Evolutionary conservation across 73 alveolate species (phyloP).

Genomic region (Halteria grandinella): DNA sequence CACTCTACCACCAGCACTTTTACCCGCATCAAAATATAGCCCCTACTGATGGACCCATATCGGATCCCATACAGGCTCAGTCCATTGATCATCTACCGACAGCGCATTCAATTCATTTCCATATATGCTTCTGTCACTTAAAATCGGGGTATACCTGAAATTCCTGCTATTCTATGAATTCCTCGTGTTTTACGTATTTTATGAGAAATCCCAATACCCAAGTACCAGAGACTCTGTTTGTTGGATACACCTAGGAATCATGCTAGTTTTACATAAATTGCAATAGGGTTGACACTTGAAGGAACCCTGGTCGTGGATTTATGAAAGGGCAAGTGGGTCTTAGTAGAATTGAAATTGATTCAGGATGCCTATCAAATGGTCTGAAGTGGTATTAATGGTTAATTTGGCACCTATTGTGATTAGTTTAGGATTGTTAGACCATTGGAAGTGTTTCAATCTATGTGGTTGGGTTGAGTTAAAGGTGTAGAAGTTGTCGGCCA

Average conservation of each 20-base stretch:
- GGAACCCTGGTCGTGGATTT: conserved; percentile 19
- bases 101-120: neutral
- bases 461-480: conserved; percentile 5
- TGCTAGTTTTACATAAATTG: conserved; percentile 21
- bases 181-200: conserved; percentile 11
- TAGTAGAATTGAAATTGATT: conserved; percentile 17
- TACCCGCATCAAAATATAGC: conserved; percentile 25
- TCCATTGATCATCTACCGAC: neutral
- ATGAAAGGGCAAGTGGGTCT: conserved; percentile 6
- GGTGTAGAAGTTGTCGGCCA: conserved; percentile 17
- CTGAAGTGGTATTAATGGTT: conserved; percentile 2
- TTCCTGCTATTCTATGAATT: conserved; percentile 24
- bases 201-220: conserved; percentile 42
- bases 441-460: neutral
- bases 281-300: conserved; percentile 55
- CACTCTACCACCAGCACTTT: neutral
- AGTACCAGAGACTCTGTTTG: neutral
- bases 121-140: neutral
- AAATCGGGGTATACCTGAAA: conserved; percentile 6
- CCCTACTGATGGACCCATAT: conserved; percentile 39
- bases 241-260: conserved; percentile 44
- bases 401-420: conserved; percentile 20
- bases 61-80: conserved; percentile 45
- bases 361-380: conserved; percentile 16
- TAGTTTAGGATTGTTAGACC: conserved; percentile 14